Base-by-base conservation (phyloP, 371 early-diverging fungal genomes). In the Mucor plumbeus region DNA sequence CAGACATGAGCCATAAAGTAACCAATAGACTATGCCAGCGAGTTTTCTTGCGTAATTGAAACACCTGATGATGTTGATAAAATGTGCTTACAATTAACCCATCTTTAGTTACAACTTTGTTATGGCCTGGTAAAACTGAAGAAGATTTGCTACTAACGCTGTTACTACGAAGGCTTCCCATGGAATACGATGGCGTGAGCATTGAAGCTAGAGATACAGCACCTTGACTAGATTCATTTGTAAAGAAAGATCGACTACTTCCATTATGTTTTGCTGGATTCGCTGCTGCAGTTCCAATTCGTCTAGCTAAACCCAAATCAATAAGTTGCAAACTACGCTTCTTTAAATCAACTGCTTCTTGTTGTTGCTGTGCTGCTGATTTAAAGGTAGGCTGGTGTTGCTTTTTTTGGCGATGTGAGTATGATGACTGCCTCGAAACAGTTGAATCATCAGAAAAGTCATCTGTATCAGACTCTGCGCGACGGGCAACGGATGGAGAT, bases 1-100 rank as follows among this genome's bases (percentile, higher is more conserved):
- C 86, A 10, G 88, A 88, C 60, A 84, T 71, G 26, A 91, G 75
- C 92, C 92, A 81, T 2, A 81, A 64, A 7, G 72, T 71, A 11
- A 76, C 66, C 39, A 81, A 41, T 7, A 75, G 56, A 36, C 59
- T 66, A 11, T 72, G 65, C 79, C 79, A 78, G 17, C 64, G 71
- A 17, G 69, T 60, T 26, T 69, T 68, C 58, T 69, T 66, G 17
- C 68, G 65, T 9, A 64, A 54, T n/a, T 70, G 65, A 59, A 69
- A 74, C 1, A 67, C 68, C 41, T 62, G 68, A 4, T 63, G 63
- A 11, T 68, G 68, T 6, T 68, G 68, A 8, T 62, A 36, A 33
- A 62, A 68, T 19, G 68, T 58, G 21, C 63, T 67, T 0, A 67
- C 61, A 11, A 61, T 54, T 3, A 67, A 35, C 4, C 66, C 66